These are phyloP conservation scores for Poa pratensis DNA, from an alignment of 176 grass and related monocot species.

Conservation along the genomic window DNA sequence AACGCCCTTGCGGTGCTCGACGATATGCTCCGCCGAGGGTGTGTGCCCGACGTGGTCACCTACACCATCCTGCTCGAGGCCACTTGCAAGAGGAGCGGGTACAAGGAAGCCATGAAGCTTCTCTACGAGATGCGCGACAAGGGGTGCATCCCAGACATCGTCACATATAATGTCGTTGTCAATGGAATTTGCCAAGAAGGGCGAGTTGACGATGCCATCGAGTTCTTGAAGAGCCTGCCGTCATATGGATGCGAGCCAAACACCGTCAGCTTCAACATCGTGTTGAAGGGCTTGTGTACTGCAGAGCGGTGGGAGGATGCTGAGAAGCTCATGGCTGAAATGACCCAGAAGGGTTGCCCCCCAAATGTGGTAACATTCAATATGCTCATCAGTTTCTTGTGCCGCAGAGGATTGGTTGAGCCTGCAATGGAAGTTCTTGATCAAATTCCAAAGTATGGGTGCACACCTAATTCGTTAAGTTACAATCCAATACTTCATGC, in stretches of 20 bases:
- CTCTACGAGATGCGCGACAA: conserved; percentile 58
- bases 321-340: conserved; percentile 59
- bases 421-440: conserved; percentile 59
- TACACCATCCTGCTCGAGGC: conserved; percentile 73
- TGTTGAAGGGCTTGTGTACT: conserved; percentile 59
- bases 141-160: conserved; percentile 57
- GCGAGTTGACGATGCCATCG: conserved; percentile 47
- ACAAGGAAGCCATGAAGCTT: conserved; percentile 58
- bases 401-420: conserved; percentile 63
- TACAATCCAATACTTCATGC: conserved; percentile 69
- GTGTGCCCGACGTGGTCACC: conserved; percentile 63
- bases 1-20: conserved; percentile 56
- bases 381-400: conserved; percentile 64
- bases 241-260: conserved; percentile 51
- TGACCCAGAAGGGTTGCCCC: conserved; percentile 46
- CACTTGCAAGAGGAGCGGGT: conserved; percentile 50
- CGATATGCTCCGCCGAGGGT: conserved; percentile 46
- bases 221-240: conserved; percentile 55
- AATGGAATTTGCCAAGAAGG: conserved; percentile 66
- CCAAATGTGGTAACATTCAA: conserved; percentile 68
- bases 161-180: conserved; percentile 64
- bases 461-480: conserved; percentile 63
- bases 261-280: conserved; percentile 60
- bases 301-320: conserved; percentile 60
- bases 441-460: conserved; percentile 55